Evolutionary conservation across 768 basidiomycete genomes (phyloP), one percentile per base, ranked within the genome.

Genomic region (Mycena polygramma): DNA sequence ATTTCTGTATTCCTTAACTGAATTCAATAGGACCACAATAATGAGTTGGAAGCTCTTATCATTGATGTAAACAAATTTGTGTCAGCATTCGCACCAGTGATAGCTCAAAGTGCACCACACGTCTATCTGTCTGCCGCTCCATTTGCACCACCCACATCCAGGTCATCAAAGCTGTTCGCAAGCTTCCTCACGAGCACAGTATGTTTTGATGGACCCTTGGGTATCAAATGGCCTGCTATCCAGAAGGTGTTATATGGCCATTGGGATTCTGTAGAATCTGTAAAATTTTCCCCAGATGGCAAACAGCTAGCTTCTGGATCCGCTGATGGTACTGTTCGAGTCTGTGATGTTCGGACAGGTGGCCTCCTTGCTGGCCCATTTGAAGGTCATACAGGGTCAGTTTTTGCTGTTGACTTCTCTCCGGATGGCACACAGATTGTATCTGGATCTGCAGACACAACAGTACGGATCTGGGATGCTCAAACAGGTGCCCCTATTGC

Each of bases 41-140:
- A 36, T 54, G 35, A 22, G 52, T 54, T 35, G 52, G 52, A 35
- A 54, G 30, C 22, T 54, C 52, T 54, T 19, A 5, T 52, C 30
- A 26, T 52, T 35, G 51, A 52, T 30, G 51, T 24, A 30, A 7
- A 26, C 0, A 26, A 30, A 52, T 52, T 52, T 35, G 30, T 52
- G 14, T 5, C 24, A 52, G 30, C 26, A 15, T 52, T 52, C 30
- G 51, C 24, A 52, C 51, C 51, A 30, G 15, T 52, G 14, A 52
- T 52, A 26, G 24, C 51, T 26, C 51, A 51, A 51, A 51, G 49
- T 51, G 49, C 24, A 22, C 48, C 49, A 22, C 49, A 51, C 49
- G 24, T 51, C 51, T 52, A 52, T 52, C 51, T 52, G 11, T 52
- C 51, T 30, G 51, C 51, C 7, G 26, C 30, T 22, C 26, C 26